Base-by-base conservation (phyloP, 352 stramenopile genomes). In the Plasmopara muralis region DNA sequence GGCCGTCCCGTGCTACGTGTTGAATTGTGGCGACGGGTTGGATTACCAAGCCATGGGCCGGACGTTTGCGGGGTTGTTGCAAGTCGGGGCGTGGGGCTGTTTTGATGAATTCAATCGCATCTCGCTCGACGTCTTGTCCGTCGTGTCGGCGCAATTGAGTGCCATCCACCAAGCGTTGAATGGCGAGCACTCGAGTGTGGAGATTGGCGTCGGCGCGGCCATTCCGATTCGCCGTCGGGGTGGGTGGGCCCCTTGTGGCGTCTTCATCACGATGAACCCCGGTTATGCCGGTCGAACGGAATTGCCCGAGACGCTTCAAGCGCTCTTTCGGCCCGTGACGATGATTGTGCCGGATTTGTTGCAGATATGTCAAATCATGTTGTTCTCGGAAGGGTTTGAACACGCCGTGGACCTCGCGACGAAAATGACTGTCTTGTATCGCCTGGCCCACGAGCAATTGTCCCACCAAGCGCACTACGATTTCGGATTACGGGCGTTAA, bases 401-500 rank as follows among this genome's bases (percentile, higher is more conserved):
- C 78, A 89, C 37, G 88, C 89, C 9, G 91, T 96, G 4, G 81
- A 66, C 7, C 70, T 95, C 4, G 87, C 79, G 0, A 97, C 95
- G 65, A 97, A 97, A 58, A 96, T 97, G 86, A 97, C 91, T 0
- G 91, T 97, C 56, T 70, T 98, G 29, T 98, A 98, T 74, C 96
- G 96, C 53, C 76, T 98, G 6, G 95, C 91, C n/a, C 87, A 78
- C 16, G 92, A 97, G 50, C 93, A 98, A 68, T 72, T 98, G 0
- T 96, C 85, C 0, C 97, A 97, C 66, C 93, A 98, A 57, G 96
- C 95, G 40, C 92, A 98, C 59, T 98, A 98, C 69, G 92, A 98
- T 47, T 98, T 97, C 43, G 92, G 92, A n/a, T 64, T 98, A 1
- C 82, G 92, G 28, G 88, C 90, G 4, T 69, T 98, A 0, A 97